Conservation (phyloP, 495 filamentous ascomycete genomes). For the Penicillium argentinense region DNA sequence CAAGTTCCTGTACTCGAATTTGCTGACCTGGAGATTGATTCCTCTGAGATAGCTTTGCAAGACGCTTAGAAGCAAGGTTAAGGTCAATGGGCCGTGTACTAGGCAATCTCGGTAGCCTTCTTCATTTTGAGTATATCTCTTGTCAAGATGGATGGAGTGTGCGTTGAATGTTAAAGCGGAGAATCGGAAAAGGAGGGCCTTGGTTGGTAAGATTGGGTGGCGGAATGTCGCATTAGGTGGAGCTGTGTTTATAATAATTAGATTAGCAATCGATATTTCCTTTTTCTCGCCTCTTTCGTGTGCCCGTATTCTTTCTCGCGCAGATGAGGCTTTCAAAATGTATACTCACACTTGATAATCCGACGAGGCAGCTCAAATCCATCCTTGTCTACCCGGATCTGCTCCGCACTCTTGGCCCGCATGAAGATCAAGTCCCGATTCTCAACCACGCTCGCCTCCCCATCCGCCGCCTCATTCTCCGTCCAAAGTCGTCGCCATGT, state of each 20-base stretch:
- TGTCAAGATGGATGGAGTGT: conserved; percentile 82
- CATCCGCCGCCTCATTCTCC: conserved; percentile 35
- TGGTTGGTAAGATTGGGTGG: conserved; percentile 60
- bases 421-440: conserved; percentile 62
- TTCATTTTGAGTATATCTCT: conserved; percentile 59
- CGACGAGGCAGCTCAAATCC: conserved; percentile 27
- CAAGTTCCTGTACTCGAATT: conserved; percentile 78
- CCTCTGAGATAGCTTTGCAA: conserved; percentile 51
- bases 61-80: conserved; percentile 69
- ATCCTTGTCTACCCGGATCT: conserved; percentile 29
- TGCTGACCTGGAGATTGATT: conserved; percentile 29
- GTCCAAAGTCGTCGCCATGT: conserved; percentile 46
- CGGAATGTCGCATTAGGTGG: conserved; percentile 53
- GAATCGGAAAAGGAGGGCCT: conserved; percentile 76
- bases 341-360: conserved; percentile 38
- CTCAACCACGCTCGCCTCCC: conserved; percentile 48
- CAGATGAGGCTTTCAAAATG: neutral
- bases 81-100: conserved; percentile 83
- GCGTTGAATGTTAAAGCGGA: conserved; percentile 84
- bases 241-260: conserved; percentile 27
- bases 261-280: too few relatives aligned
- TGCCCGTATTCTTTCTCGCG: neutral
- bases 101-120: conserved; percentile 76
- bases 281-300: too few relatives aligned
- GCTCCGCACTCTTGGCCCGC: conserved; percentile 41